Evolutionary conservation across 225 moss, liverwort and hornwort genomes (phyloP).

Genomic region (Bryum argenteum): DNA sequence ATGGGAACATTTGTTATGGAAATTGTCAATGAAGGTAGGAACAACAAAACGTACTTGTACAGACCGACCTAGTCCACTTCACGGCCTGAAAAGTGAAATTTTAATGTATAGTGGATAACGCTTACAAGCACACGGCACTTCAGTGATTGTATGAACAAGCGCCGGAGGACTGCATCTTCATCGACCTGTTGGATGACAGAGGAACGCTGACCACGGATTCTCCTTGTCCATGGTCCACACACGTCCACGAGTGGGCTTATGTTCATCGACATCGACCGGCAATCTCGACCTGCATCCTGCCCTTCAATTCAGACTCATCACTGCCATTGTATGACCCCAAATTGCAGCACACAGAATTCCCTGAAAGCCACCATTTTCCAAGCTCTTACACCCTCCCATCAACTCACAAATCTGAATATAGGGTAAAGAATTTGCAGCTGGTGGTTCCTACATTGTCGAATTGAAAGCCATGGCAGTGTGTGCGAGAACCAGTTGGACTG

Average conservation of each 20-base stretch:
- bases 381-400: background rate
- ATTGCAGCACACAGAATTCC: background rate
- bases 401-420: background rate
- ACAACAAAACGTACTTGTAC: no score
- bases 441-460: background rate
- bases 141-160: no score
- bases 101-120: no score
- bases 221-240: conserved; percentile 16
- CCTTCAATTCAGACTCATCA: no score
- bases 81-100: no score
- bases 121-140: no score
- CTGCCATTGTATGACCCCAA: background rate
- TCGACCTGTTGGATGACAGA: conserved; percentile 10
- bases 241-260: background rate
- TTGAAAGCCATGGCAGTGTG: conserved; percentile 34
- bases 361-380: background rate
- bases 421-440: background rate
- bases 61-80: no score
- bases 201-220: conserved; percentile 30
- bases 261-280: conserved; percentile 1
- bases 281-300: background rate
- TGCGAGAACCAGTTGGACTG: conserved; percentile 28
- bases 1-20: no score
- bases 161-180: background rate
- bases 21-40: no score